Evolutionary conservation across 1,284 basidiomycete species (phyloP).

Genomic region (Leccinum fuscescens): DNA sequence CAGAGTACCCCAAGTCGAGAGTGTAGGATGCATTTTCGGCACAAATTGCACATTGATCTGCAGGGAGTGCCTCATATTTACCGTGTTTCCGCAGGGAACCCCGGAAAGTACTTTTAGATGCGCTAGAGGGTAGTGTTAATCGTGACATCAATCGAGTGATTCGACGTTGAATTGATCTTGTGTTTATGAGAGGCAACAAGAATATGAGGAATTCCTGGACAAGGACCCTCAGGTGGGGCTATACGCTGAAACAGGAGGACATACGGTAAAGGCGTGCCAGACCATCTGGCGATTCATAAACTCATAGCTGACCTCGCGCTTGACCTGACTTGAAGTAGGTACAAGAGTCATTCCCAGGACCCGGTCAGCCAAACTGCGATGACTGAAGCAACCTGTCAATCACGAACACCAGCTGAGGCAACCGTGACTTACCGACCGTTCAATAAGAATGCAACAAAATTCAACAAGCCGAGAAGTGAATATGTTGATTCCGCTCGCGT

Average conservation of each 20-base stretch:
- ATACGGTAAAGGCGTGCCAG: slow-evolving; percentile 96
- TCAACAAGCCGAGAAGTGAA: slow-evolving; percentile 61
- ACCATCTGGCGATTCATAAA: slow-evolving; percentile 99
- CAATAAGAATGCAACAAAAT: slow-evolving; percentile 84
- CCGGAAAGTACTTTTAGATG: not conserved
- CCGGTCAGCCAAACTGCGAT: slow-evolving; percentile 83
- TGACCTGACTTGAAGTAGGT: slow-evolving; percentile 69
- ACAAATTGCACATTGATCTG: slow-evolving; percentile 77
- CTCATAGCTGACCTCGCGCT: slow-evolving; percentile 92
- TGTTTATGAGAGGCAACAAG: slow-evolving; percentile 81
- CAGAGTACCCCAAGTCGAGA: slow-evolving; percentile 52
- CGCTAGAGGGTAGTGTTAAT: slow-evolving; percentile 28
- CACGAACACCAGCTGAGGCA: not conserved
- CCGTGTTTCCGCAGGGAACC: slow-evolving; percentile 41
- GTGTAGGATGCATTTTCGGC: slow-evolving; percentile 67
- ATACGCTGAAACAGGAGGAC: slow-evolving; percentile 24
- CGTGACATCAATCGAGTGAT: slow-evolving; percentile 44
- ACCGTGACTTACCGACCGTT: slow-evolving; percentile 68
- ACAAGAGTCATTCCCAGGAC: slow-evolving; percentile 78
- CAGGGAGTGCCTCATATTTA: slow-evolving; percentile 61
- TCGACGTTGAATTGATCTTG: slow-evolving; percentile 60
- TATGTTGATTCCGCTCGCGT: slow-evolving; percentile 68
- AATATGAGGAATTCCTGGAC: slow-evolving; percentile 92
- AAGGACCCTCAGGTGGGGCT: slow-evolving; percentile 1
- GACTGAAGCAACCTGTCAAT: slow-evolving; percentile 46